phyloP scores from a whole-genome alignment of 441 rosid genomes.

The Iberis amara region DNA sequence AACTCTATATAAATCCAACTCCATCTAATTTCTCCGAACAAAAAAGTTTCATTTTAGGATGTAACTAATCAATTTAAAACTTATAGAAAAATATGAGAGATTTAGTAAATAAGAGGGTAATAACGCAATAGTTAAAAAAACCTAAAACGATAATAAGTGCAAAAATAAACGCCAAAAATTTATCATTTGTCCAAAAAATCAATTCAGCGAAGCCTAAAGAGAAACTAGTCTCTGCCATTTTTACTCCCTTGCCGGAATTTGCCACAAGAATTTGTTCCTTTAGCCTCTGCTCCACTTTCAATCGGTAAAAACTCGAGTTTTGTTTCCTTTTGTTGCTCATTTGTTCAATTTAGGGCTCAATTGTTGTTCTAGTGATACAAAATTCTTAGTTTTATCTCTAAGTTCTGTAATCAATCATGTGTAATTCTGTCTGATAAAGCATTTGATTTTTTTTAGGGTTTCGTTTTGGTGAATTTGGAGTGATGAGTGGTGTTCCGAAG shows the following conservation, averaged over 20 bases:
- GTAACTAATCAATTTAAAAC: too few relatives aligned
- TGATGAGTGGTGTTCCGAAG: constrained; percentile 87
- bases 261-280: constrained; percentile 12
- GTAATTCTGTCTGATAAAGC: constrained; percentile 4
- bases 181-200: constrained; percentile 11
- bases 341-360: constrained; percentile 25
- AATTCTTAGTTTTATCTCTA: constrained; percentile 1
- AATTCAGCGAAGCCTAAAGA: too few relatives aligned
- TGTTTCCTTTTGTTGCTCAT: neutral
- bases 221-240: too few relatives aligned
- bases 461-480: constrained; percentile 7
- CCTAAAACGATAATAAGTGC: constrained; percentile 5
- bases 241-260: too few relatives aligned
- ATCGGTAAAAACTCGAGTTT: constrained; percentile 13
- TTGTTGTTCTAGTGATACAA: constrained; percentile 7
- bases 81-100: neutral
- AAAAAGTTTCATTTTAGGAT: too few relatives aligned
- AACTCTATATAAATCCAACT: too few relatives aligned
- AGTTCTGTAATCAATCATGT: constrained; percentile 12
- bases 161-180: constrained; percentile 7
- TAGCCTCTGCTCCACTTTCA: constrained; percentile 20
- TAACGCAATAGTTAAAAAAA: constrained; percentile 13
- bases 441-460: constrained; percentile 1
- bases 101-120: constrained; percentile 16
- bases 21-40: too few relatives aligned